Conservation (phyloP, 306 rosid genomes). For the Cicer judaicum region DNA sequence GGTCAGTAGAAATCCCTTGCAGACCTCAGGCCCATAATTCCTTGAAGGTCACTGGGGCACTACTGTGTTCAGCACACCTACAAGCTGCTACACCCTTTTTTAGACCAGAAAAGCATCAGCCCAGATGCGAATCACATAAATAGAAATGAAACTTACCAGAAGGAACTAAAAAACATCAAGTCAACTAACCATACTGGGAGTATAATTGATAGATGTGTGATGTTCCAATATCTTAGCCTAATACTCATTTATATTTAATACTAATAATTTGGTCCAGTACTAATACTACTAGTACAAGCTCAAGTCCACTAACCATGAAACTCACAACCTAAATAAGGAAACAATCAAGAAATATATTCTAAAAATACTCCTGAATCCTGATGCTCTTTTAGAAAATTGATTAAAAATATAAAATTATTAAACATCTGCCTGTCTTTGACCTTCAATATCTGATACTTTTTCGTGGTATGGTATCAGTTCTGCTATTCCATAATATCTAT, state of each 20-base stretch:
- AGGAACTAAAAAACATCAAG: not conserved
- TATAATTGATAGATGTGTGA: not conserved
- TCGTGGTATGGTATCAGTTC: constrained; percentile 6
- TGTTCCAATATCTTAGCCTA: constrained; percentile 18
- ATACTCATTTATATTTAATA: constrained; percentile 15
- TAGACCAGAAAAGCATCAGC: not conserved
- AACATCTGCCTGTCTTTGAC: not conserved
- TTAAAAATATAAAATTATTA: not conserved
- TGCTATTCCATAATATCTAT: constrained; percentile 10
- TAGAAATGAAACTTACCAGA: not conserved
- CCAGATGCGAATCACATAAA: not conserved
- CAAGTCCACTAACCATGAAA: not conserved
- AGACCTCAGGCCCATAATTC: not conserved
- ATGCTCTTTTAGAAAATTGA: constrained; percentile 3
- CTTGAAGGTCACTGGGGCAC: not conserved
- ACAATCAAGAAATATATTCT: not conserved
- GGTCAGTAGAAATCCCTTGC: no score
- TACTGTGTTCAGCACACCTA: not conserved
- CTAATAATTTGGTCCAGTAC: constrained; percentile 8
- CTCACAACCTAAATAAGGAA: constrained; percentile 1
- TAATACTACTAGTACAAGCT: not conserved
- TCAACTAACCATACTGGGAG: not conserved
- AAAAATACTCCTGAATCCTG: not conserved
- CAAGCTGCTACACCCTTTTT: not conserved
- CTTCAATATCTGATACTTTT: constrained; percentile 19